Percentiles rank a stretch among this genome's conserved stretches.
These are phyloP conservation scores for Pneumocystis carinii DNA, from an alignment of 1,139 yeast genomes.

Conservation along the genomic window DNA sequence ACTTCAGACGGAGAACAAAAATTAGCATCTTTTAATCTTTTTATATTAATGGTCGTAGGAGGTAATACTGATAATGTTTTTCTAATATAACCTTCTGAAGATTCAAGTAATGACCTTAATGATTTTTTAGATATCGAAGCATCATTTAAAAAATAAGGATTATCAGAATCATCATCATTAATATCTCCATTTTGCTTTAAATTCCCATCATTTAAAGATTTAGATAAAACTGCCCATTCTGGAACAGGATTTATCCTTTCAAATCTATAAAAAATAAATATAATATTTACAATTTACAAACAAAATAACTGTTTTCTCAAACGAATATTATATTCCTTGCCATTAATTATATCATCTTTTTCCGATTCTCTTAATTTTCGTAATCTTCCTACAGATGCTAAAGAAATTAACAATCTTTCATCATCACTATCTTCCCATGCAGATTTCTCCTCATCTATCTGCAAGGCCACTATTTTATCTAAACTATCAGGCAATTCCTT, in stretches of 20 bases:
- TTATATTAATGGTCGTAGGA: constrained; percentile 54
- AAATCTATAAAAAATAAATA: constrained; percentile 8
- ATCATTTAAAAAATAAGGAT: constrained; percentile 25
- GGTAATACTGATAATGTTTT: constrained; percentile 40
- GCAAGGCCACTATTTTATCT: constrained; percentile 12
- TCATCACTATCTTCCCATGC: constrained; percentile 95
- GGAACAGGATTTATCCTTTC: constrained; percentile 54
- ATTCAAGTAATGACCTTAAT: constrained; percentile 43
- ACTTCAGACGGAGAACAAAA: constrained; percentile 43
- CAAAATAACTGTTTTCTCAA: constrained; percentile 46
- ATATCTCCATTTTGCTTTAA: constrained; percentile 20
- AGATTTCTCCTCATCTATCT: constrained; percentile 26
- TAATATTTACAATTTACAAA: background rate
- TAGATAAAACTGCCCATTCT: constrained; percentile 56
- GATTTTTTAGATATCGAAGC: constrained; percentile 28
- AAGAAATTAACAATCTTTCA: constrained; percentile 50
- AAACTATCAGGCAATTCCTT: constrained; percentile 18
- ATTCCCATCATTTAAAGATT: constrained; percentile 11
- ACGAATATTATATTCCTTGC: constrained; percentile 54
- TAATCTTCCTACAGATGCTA: constrained; percentile 43
- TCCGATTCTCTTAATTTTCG: constrained; percentile 58
- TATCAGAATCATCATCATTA: constrained; percentile 21
- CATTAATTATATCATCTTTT: constrained; percentile 44
- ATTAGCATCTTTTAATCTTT: constrained; percentile 77
- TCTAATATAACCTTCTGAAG: constrained; percentile 42